These are phyloP conservation scores for Annulohypoxylon bovei DNA, from an alignment of 495 filamentous ascomycete species.

Conservation along the genomic window DNA sequence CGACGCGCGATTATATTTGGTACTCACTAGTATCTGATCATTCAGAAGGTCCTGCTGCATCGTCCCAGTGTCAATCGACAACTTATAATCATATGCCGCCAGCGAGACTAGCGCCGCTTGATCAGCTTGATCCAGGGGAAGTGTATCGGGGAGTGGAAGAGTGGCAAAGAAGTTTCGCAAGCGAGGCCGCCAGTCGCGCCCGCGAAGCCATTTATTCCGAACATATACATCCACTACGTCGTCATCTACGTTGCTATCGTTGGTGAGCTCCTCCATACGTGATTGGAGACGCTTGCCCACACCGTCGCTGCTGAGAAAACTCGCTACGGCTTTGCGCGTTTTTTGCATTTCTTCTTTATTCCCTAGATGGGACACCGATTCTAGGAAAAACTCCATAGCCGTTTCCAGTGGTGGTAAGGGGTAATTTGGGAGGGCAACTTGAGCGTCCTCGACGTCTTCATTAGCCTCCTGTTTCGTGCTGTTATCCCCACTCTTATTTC, in stretches of 20 bases:
- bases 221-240: background rate
- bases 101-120: background rate
- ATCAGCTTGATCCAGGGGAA: background rate
- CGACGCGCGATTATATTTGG: too few species aligned
- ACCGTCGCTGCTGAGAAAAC: background rate
- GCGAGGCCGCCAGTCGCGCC: background rate
- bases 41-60: too few species aligned
- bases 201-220: background rate
- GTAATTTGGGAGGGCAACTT: background rate
- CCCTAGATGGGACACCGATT: background rate
- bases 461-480: background rate
- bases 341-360: background rate
- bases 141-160: background rate
- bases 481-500: background rate
- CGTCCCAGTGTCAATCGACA: too few species aligned
- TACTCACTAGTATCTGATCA: too few species aligned
- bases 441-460: background rate
- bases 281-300: background rate
- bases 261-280: too few species aligned
- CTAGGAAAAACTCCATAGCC: background rate
- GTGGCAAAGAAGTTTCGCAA: background rate
- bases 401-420: background rate
- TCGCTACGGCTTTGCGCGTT: background rate
- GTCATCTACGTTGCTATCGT: too few species aligned
- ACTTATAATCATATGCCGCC: background rate